Evolutionary conservation across 139 green algal species (phyloP).

Genomic region (Diplosphaera chodatii): DNA sequence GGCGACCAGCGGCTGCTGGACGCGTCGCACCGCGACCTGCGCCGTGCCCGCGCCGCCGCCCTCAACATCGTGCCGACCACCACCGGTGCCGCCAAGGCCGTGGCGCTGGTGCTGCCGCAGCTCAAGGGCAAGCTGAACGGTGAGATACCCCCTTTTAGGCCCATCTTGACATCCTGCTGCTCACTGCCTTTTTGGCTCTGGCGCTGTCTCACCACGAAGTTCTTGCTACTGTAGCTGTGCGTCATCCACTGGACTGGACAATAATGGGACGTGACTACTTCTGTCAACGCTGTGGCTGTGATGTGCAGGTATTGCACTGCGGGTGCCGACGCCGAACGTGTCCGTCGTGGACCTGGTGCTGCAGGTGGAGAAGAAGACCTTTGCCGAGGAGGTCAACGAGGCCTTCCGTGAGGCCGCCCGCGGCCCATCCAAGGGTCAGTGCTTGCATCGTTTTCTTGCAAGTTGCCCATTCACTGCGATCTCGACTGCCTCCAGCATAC

Average conservation of each 20-base stretch:
- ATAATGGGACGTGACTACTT: background rate
- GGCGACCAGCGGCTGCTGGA: slow-evolving; percentile 98
- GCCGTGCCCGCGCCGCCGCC: slow-evolving; percentile 90
- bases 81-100: slow-evolving; percentile 97
- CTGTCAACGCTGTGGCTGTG: background rate
- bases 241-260: no score
- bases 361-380: slow-evolving; percentile 98
- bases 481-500: no score
- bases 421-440: slow-evolving; percentile 61
- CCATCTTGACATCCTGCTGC: background rate
- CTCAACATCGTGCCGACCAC: slow-evolving; percentile 99
- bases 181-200: background rate
- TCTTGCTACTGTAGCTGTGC: no score
- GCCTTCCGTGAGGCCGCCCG: slow-evolving; percentile 87
- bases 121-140: slow-evolving; percentile 94
- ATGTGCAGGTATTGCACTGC: slow-evolving; percentile 86
- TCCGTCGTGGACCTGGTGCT: slow-evolving; percentile 97
- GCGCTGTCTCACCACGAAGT: no score
- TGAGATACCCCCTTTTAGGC: slow-evolving; percentile 1
- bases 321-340: slow-evolving; percentile 97
- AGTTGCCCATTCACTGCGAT: no score
- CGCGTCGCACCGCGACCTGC: slow-evolving; percentile 94
- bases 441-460: background rate
- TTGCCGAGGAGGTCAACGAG: slow-evolving; percentile 98
- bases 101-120: slow-evolving; percentile 88